Conservation (phyloP, 2,329 filamentous ascomycete species). For the Xylaria hypoxylon region DNA sequence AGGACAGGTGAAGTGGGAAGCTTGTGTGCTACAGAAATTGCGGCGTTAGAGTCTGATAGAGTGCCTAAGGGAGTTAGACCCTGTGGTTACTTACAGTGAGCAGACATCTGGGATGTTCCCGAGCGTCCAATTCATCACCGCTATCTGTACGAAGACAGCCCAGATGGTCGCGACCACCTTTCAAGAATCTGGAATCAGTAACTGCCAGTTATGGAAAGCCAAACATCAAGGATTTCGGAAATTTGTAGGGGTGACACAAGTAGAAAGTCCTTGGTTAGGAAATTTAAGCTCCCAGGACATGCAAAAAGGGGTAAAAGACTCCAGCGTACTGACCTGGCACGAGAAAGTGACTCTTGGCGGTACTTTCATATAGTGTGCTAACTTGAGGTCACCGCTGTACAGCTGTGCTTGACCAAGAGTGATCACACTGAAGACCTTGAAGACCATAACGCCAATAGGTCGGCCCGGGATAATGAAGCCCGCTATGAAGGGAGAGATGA, state of each 20-base stretch:
- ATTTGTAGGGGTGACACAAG: too few species aligned
- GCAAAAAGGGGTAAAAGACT: too few species aligned
- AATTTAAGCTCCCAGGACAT: too few species aligned
- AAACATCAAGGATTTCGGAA: too few species aligned
- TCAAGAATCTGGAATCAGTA: too few species aligned
- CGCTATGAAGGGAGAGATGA: constrained; percentile 65
- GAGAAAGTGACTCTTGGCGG: constrained; percentile 62
- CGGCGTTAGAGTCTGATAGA: background rate
- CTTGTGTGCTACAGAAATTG: constrained; percentile 48
- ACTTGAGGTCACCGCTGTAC: constrained; percentile 53
- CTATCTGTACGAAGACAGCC: constrained; percentile 61
- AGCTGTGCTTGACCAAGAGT: constrained; percentile 53
- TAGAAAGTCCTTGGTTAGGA: too few species aligned
- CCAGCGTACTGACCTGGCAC: constrained; percentile 52
- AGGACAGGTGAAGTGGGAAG: constrained; percentile 58
- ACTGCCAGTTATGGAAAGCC: too few species aligned
- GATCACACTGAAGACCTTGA: constrained; percentile 62
- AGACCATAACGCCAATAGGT: constrained; percentile 67
- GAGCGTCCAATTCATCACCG: constrained; percentile 61
- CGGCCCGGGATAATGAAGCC: constrained; percentile 70
- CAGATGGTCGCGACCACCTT: constrained; percentile 60
- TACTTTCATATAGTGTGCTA: constrained; percentile 56
- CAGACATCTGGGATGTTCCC: constrained; percentile 60
- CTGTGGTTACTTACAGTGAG: constrained; percentile 46
- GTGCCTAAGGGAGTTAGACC: too few species aligned